Conservation (phyloP, 2,329 filamentous ascomycete genomes). For the Fusarium sp. region DNA sequence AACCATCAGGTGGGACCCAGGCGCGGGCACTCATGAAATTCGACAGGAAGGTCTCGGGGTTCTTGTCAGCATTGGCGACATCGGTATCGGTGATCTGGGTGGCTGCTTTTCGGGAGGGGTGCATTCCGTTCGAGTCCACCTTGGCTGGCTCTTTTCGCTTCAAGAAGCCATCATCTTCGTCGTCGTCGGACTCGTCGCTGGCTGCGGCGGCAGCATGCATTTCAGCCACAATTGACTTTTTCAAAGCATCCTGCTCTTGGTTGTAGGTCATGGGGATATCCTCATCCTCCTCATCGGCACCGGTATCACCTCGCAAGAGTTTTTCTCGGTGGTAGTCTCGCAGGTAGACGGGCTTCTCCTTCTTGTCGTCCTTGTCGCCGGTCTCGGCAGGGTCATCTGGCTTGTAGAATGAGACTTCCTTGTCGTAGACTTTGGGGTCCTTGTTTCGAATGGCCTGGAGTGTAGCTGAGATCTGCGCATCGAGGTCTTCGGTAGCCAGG, state of each 20-base stretch:
- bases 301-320: constrained; percentile 77
- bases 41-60: constrained; percentile 92
- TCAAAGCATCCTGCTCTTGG: constrained; percentile 88
- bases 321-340: constrained; percentile 94
- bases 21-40: constrained; percentile 95
- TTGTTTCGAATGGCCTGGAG: constrained; percentile 89
- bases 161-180: constrained; percentile 74
- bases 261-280: constrained; percentile 77
- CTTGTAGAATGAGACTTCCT: constrained; percentile 81
- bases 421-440: constrained; percentile 91
- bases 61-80: constrained; percentile 81
- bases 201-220: constrained; percentile 76
- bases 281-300: constrained; percentile 69
- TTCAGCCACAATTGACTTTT: constrained; percentile 81
- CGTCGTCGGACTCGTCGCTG: constrained; percentile 62
- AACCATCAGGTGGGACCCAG: constrained; percentile 79
- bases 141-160: constrained; percentile 73
- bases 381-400: constrained; percentile 62
- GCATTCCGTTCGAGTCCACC: constrained; percentile 59
- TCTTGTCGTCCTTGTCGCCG: constrained; percentile 61
- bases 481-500: constrained; percentile 85
- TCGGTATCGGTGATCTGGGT: constrained; percentile 70
- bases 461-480: constrained; percentile 88
- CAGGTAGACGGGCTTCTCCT: constrained; percentile 87
- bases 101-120: constrained; percentile 65